Percentiles rank a stretch among this genome's conserved stretches.
Conservation (phyloP, 768 basidiomycete species). For the Kondoa subrosea region DNA sequence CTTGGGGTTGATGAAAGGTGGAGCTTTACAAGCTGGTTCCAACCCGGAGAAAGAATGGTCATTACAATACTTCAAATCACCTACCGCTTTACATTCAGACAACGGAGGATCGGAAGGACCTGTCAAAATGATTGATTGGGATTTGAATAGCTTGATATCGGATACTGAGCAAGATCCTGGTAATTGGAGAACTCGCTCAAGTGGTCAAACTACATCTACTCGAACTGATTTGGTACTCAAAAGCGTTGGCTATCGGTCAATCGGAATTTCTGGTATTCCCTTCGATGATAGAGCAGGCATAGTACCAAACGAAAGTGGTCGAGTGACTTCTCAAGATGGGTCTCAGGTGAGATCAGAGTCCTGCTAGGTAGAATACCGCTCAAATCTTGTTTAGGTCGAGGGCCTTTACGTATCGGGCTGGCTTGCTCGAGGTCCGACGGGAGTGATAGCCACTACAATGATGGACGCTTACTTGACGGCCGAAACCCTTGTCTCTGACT, state of each 20-base stretch:
- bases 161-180: slow-evolving; percentile 32
- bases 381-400: slow-evolving; percentile 28
- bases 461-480: slow-evolving; percentile 71
- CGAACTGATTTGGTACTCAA: slow-evolving; percentile 66
- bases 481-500: slow-evolving; percentile 51
- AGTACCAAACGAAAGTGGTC: slow-evolving; percentile 37
- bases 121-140: slow-evolving; percentile 13
- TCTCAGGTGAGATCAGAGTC: slow-evolving; percentile 27
- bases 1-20: slow-evolving; percentile 33
- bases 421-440: slow-evolving; percentile 77
- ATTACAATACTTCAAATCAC: slow-evolving; percentile 63
- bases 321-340: slow-evolving; percentile 32
- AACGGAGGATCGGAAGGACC: too few species aligned
- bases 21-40: slow-evolving; percentile 36
- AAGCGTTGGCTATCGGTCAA: slow-evolving; percentile 59
- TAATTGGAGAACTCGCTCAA: slow-evolving; percentile 36
- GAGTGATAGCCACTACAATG: slow-evolving; percentile 86
- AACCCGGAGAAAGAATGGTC: slow-evolving; percentile 61
- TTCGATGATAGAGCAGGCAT: slow-evolving; percentile 32
- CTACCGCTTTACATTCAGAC: slow-evolving; percentile 35
- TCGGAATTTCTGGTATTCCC: slow-evolving; percentile 28
- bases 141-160: slow-evolving; percentile 8
- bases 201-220: slow-evolving; percentile 41
- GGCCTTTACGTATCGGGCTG: slow-evolving; percentile 84
- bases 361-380: not conserved